Evolutionary conservation across 2,329 filamentous ascomycete species (phyloP).

Genomic region (Aureobasidium melanogenum): DNA sequence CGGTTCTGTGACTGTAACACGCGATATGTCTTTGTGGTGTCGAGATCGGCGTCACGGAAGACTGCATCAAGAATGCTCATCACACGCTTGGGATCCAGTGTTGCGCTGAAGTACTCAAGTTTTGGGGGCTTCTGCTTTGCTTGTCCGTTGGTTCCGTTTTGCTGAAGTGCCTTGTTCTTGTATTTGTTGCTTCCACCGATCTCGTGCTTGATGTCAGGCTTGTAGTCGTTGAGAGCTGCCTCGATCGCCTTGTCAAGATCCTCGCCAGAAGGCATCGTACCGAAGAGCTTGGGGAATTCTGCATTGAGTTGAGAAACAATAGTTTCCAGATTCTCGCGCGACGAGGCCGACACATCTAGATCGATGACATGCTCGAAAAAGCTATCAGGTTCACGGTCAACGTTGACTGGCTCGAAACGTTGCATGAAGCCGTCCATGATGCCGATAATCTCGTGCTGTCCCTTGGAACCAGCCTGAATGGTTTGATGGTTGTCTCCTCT

Average conservation of each 20-base stretch:
- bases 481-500: constrained; percentile 97
- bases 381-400: constrained; percentile 60
- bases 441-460: constrained; percentile 62
- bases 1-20: constrained; percentile 65
- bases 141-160: background rate
- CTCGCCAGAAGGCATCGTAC: constrained; percentile 58
- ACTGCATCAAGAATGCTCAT: constrained; percentile 55
- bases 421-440: constrained; percentile 94
- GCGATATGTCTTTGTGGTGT: constrained; percentile 60
- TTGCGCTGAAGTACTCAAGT: constrained; percentile 59
- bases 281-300: constrained; percentile 69
- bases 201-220: constrained; percentile 65
- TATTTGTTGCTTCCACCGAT: constrained; percentile 50
- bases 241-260: constrained; percentile 75
- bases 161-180: constrained; percentile 17
- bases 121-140: constrained; percentile 29
- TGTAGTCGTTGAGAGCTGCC: constrained; percentile 66
- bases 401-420: constrained; percentile 72
- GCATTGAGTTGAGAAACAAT: constrained; percentile 62
- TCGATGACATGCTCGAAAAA: constrained; percentile 79
- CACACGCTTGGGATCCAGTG: constrained; percentile 44
- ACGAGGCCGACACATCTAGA: constrained; percentile 68
- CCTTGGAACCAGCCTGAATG: constrained; percentile 73
- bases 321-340: constrained; percentile 75
- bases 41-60: constrained; percentile 51